Evolutionary conservation across 352 stramenopile genomes (phyloP).

Genomic region (Globisporangium polare): DNA sequence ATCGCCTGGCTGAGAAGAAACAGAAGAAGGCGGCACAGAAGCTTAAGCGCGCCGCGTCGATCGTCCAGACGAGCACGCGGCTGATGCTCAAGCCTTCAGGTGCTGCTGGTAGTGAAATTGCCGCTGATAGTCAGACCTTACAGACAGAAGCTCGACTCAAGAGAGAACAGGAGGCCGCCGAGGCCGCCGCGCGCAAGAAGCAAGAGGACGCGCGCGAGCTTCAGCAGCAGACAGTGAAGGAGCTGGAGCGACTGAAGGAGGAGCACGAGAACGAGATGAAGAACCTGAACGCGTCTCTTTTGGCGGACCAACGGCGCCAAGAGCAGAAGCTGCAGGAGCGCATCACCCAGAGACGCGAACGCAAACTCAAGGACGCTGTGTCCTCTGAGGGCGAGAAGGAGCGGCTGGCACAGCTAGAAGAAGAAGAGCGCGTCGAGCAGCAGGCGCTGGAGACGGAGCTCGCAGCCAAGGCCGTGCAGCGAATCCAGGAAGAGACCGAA

Average conservation of each 20-base stretch:
- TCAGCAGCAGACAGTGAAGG: conserved; percentile 43
- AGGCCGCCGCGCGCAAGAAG: conserved; percentile 24
- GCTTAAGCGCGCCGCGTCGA: conserved; percentile 25
- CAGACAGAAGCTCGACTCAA: conserved; percentile 32
- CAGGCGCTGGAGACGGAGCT: conserved; percentile 28
- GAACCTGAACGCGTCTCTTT: conserved; percentile 36
- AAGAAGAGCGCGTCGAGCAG: conserved; percentile 29
- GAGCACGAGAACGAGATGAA: conserved; percentile 60
- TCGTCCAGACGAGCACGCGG: conserved; percentile 46
- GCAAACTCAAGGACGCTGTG: conserved; percentile 32
- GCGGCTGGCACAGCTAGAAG: conserved; percentile 24
- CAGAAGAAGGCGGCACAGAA: conserved; percentile 29
- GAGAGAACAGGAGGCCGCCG: conserved; percentile 34
- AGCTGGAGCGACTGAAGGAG: conserved; percentile 46
- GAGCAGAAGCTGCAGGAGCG: conserved; percentile 66
- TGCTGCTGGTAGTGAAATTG: background rate
- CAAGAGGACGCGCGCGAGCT: conserved; percentile 32
- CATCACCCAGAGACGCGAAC: conserved; percentile 44
- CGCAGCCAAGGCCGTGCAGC: conserved; percentile 23
- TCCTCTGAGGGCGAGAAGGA: conserved; percentile 22
- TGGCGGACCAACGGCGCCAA: conserved; percentile 53
- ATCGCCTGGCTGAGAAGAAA: conserved; percentile 25
- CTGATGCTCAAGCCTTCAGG: background rate
- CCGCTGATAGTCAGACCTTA: background rate
- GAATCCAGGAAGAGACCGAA: conserved; percentile 50